These are phyloP conservation scores for Saccharomycopsis fibuligera DNA, from an alignment of 805 yeast genomes.

Conservation along the genomic window DNA sequence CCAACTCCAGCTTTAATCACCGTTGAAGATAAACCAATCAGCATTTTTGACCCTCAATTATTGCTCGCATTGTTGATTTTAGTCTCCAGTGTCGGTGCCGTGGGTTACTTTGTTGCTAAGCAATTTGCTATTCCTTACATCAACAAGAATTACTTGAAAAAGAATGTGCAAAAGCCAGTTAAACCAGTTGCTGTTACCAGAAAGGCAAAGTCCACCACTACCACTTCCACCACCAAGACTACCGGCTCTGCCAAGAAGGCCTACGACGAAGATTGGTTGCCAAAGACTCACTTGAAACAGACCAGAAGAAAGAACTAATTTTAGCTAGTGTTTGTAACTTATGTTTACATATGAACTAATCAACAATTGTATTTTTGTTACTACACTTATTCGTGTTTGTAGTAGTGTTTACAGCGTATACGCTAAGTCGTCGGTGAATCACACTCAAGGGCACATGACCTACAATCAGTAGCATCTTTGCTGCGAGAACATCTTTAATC, in stretches of 20 bases:
- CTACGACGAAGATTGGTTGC: conserved; percentile 50
- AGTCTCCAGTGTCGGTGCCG: conserved; percentile 39
- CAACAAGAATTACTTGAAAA: conserved; percentile 31
- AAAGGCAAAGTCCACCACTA: conserved; percentile 23
- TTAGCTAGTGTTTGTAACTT: conserved; percentile 23
- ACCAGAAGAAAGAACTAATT: conserved; percentile 29
- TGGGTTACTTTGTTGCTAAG: conserved; percentile 42
- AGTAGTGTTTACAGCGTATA: no score
- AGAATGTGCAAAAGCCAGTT: conserved; percentile 20
- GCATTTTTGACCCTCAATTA: conserved; percentile 68
- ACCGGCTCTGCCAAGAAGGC: conserved; percentile 24
- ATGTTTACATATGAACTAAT: no score
- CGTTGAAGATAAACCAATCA: conserved; percentile 59
- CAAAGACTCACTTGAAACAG: conserved; percentile 43
- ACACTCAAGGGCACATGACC: no score
- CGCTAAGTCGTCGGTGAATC: no score
- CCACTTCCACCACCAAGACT: conserved; percentile 29
- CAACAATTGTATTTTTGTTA: no score
- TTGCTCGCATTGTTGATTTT: conserved; percentile 54
- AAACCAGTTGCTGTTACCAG: conserved; percentile 27
- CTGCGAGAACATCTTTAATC: no score
- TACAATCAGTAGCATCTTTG: no score
- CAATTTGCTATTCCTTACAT: conserved; percentile 43
- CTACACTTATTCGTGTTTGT: no score
- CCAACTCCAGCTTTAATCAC: conserved; percentile 51